Evolutionary conservation across 78 protist species (phyloP).

Genomic region (Protostelium mycophagum): DNA sequence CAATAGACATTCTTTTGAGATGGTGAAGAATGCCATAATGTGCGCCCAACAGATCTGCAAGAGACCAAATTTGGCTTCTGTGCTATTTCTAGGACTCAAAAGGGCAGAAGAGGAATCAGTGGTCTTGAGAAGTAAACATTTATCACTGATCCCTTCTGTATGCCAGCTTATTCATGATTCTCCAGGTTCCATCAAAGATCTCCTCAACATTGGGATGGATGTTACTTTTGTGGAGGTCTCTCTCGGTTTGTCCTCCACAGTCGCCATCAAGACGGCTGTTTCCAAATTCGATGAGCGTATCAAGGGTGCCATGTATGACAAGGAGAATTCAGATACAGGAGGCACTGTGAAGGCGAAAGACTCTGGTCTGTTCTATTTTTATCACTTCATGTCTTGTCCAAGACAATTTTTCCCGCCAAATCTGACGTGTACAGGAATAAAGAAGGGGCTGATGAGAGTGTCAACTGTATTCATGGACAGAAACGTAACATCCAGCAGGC

Average conservation of each 20-base stretch:
- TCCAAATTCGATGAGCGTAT: neutral
- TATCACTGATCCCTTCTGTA: too few relatives aligned
- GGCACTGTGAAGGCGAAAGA: neutral
- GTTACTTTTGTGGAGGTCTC: neutral
- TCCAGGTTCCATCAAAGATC: neutral
- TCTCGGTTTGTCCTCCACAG: neutral
- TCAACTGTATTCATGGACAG: neutral
- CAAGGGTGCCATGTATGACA: neutral
- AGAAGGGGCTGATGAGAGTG: neutral
- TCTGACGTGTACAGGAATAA: neutral
- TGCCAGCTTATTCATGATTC: too few relatives aligned
- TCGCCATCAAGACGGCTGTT: neutral
- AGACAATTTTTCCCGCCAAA: too few relatives aligned
- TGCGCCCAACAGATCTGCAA: neutral
- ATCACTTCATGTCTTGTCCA: too few relatives aligned
- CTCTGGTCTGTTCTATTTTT: neutral
- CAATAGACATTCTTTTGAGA: neutral
- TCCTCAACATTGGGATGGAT: neutral
- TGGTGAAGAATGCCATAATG: neutral
- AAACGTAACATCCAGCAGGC: neutral
- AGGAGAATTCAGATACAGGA: conserved; percentile 1
- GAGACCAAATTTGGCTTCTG: neutral
- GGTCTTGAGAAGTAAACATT: too few relatives aligned
- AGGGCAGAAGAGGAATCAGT: neutral
- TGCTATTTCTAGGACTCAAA: neutral